Percentiles rank a stretch among this genome's conserved stretches.
Conservation (phyloP, 192 early-diverging fungal species). For the Mortierella hygrophila region DNA sequence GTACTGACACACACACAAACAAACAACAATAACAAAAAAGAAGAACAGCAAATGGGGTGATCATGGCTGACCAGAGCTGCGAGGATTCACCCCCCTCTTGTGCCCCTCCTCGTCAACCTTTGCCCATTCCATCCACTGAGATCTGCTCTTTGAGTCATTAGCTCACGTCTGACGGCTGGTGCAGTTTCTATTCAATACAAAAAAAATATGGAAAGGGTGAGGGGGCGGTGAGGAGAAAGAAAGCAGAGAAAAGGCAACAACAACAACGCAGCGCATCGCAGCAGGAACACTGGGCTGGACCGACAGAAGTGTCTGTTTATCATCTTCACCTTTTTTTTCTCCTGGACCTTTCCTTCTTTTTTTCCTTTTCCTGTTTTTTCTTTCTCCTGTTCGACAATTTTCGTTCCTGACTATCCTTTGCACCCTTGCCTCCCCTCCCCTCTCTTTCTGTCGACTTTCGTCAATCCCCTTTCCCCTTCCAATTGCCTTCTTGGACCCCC, state of each 20-base stretch:
- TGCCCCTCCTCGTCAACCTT: neutral
- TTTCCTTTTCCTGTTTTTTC: neutral
- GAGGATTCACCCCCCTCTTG: neutral
- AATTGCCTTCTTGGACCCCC: neutral
- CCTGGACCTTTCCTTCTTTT: neutral
- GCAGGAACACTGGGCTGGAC: neutral
- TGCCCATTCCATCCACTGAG: constrained; percentile 9
- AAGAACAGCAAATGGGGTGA: constrained; percentile 8
- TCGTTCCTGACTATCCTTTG: neutral
- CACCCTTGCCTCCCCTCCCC: neutral
- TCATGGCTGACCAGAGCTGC: constrained; percentile 4
- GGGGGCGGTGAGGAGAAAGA: neutral
- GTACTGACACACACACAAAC: neutral
- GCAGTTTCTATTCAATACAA: constrained; percentile 2
- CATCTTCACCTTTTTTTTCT: neutral
- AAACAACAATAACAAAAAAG: neutral
- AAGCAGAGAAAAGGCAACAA: neutral
- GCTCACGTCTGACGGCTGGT: neutral
- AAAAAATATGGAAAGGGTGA: neutral
- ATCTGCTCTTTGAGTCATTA: constrained; percentile 15
- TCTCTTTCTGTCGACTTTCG: neutral
- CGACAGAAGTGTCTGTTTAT: neutral
- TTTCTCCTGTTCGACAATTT: neutral
- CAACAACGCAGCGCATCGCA: constrained; percentile 17
- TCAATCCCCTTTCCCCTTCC: neutral